Evolutionary conservation across 2,329 filamentous ascomycete species (phyloP).

Genomic region (Paracamarosporium sp.): DNA sequence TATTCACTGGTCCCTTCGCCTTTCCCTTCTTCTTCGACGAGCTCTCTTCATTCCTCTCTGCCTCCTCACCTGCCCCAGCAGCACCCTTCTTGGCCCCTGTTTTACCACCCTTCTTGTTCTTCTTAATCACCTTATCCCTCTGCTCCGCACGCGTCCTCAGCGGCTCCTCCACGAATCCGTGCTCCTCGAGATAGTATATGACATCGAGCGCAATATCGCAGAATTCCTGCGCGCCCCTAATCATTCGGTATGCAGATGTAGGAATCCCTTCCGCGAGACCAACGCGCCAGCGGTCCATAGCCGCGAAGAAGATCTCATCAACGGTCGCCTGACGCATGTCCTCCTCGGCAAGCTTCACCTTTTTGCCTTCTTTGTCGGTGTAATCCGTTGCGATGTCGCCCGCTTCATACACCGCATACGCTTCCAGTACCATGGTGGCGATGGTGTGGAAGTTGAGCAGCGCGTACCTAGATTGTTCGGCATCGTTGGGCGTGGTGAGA

Average conservation of each 20-base stretch:
- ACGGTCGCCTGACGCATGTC: conserved; percentile 23
- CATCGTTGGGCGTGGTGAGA: conserved; percentile 21
- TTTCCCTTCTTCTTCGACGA: conserved; percentile 8
- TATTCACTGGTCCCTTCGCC: conserved; percentile 10
- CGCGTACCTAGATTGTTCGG: conserved; percentile 21
- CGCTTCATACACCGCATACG: conserved; percentile 30
- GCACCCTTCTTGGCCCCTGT: background rate
- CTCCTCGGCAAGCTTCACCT: background rate
- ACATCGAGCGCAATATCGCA: conserved; percentile 39
- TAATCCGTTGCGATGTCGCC: conserved; percentile 26
- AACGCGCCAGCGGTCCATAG: conserved; percentile 40
- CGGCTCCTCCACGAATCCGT: conserved; percentile 23
- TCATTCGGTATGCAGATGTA: conserved; percentile 21
- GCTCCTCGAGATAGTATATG: conserved; percentile 36
- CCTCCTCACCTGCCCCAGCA: conserved; percentile 1
- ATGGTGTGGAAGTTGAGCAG: conserved; percentile 44
- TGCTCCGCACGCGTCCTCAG: conserved; percentile 14
- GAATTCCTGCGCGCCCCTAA: conserved; percentile 42
- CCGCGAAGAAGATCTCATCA: conserved; percentile 41
- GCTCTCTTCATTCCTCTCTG: background rate
- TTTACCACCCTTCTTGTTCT: conserved; percentile 4
- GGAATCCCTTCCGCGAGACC: conserved; percentile 17
- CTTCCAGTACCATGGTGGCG: conserved; percentile 39
- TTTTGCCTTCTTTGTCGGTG: background rate
- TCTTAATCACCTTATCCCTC: conserved; percentile 24